Conservation (phyloP, 345 rosid genomes). For the Kernera saxatilis region DNA sequence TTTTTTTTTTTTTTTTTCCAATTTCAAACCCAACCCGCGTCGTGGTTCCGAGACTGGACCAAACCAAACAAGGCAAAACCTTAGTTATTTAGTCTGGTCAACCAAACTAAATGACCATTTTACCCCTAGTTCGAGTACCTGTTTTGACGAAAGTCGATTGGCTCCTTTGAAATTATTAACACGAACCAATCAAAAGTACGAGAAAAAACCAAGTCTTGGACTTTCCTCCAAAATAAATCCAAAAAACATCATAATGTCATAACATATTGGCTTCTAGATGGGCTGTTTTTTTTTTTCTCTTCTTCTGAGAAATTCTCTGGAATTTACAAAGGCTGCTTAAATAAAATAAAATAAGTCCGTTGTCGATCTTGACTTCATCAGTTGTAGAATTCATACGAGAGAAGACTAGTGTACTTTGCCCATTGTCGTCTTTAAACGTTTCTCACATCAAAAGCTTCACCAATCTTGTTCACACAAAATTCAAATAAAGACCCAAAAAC, state of each 20-base stretch:
- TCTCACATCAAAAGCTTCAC: background rate
- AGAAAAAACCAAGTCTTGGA: background rate
- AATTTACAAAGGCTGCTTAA: background rate
- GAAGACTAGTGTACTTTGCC: too few relatives aligned
- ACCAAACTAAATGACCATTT: background rate
- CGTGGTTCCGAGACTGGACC: slow-evolving; percentile 1
- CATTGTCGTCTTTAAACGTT: background rate
- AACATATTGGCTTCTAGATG: background rate
- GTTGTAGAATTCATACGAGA: background rate
- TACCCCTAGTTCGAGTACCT: background rate
- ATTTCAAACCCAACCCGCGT: slow-evolving; percentile 14
- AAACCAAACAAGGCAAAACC: background rate
- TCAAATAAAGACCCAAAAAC: background rate
- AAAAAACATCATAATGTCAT: background rate
- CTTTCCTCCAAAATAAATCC: background rate
- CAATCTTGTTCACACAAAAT: slow-evolving; percentile 2
- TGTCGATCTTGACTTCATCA: background rate
- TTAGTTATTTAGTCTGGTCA: background rate
- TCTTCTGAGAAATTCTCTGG: background rate
- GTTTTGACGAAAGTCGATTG: background rate
- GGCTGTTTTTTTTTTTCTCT: background rate
- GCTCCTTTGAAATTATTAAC: background rate
- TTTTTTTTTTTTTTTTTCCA: background rate
- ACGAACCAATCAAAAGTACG: background rate
- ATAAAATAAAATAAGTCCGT: background rate